Evolutionary conservation across 1,284 basidiomycete species (phyloP).

Genomic region (Phellopilus nigrolimitatus): DNA sequence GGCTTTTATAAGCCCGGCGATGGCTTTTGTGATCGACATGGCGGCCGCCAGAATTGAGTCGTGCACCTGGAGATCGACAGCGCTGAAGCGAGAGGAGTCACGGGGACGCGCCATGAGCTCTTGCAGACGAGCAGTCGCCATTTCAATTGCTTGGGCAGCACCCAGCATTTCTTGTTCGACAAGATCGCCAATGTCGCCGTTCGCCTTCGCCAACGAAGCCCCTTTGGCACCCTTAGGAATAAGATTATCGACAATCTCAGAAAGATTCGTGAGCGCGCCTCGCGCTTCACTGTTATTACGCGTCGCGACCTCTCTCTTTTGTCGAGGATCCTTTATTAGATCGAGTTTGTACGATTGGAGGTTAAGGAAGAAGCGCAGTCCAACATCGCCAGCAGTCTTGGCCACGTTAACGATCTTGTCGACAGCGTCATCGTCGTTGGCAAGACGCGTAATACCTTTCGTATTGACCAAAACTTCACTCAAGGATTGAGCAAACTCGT

Average conservation of each 20-base stretch:
- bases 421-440: constrained; percentile 85
- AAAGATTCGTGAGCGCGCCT: constrained; percentile 76
- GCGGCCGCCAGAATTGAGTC: constrained; percentile 95
- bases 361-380: constrained; percentile 91
- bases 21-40: constrained; percentile 92
- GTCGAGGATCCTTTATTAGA: constrained; percentile 59
- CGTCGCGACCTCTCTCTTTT: constrained; percentile 85
- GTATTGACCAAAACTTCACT: constrained; percentile 89
- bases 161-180: constrained; percentile 96
- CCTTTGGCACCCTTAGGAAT: constrained; percentile 81
- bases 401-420: constrained; percentile 89
- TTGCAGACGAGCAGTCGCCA: constrained; percentile 86
- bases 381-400: constrained; percentile 81
- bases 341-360: constrained; percentile 94
- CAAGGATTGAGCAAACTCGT: constrained; percentile 92
- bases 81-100: constrained; percentile 79
- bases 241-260: constrained; percentile 82
- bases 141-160: constrained; percentile 91
- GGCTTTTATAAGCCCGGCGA: constrained; percentile 91
- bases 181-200: constrained; percentile 93
- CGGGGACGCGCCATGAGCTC: constrained; percentile 87
- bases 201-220: constrained; percentile 67
- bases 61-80: constrained; percentile 94
- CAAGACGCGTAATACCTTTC: constrained; percentile 93
- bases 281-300: constrained; percentile 88